A percentile compares a stretch with the other conserved stretches of the same genome.
phyloP scores from a whole-genome alignment of 768 basidiomycete species.

The Boletus rufocinnamomeus region DNA sequence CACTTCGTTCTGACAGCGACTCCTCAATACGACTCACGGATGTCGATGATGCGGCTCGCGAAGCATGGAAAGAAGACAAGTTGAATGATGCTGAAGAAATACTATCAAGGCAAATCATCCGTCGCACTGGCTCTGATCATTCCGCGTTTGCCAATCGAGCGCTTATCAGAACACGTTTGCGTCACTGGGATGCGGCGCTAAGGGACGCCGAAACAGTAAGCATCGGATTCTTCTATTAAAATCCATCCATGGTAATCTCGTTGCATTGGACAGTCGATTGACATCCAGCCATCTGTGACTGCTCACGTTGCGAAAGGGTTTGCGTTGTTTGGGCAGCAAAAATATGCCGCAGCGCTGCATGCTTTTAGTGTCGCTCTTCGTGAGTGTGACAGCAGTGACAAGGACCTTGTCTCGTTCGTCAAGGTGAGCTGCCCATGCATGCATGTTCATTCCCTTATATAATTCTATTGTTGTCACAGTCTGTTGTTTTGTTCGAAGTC shows the following conservation, averaged over 20 bases:
- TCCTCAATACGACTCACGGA: constrained; percentile 7
- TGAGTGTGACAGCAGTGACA: constrained; percentile 1
- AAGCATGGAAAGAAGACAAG: constrained; percentile 9
- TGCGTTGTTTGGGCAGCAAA: constrained; percentile 4
- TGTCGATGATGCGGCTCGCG: neutral
- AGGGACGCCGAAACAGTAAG: constrained; percentile 10
- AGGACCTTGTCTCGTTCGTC: neutral
- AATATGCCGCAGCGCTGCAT: neutral
- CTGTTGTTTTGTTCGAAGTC: neutral
- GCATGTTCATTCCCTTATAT: neutral
- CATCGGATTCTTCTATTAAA: neutral
- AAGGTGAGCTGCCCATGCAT: neutral
- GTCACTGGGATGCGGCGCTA: constrained; percentile 3
- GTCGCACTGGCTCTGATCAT: neutral
- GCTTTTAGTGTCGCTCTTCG: constrained; percentile 5
- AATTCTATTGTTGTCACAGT: neutral
- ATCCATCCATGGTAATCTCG: neutral
- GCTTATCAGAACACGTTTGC: constrained; percentile 10
- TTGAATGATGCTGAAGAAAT: constrained; percentile 16
- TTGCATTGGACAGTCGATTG: constrained; percentile 1
- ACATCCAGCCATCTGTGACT: constrained; percentile 6
- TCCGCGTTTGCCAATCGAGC: constrained; percentile 7
- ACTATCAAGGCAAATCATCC: constrained; percentile 5
- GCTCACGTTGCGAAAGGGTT: constrained; percentile 4
- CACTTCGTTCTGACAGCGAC: neutral